Percentiles rank a stretch among this genome's conserved stretches.
These are phyloP conservation scores for Boletus vinaceobasis DNA, from an alignment of 768 basidiomycete species.

Conservation along the genomic window DNA sequence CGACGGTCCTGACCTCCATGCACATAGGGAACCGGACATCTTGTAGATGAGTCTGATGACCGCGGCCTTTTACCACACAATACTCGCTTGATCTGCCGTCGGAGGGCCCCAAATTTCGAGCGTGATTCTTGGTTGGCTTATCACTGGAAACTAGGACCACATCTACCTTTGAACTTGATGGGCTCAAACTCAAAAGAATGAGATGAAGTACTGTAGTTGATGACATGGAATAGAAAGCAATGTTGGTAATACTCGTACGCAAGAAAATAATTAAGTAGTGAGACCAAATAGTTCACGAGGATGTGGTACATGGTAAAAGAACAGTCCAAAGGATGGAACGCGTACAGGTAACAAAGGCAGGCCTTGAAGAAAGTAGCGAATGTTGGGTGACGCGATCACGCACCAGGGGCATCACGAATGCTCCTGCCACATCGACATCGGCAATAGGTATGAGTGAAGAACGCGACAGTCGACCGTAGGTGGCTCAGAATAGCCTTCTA, in stretches of 20 bases:
- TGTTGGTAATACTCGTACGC: constrained; percentile 15
- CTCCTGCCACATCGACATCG: background rate
- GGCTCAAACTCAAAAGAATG: background rate
- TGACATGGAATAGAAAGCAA: constrained; percentile 1
- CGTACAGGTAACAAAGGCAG: background rate
- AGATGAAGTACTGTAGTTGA: background rate
- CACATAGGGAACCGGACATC: too few relatives aligned
- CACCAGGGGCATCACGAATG: background rate
- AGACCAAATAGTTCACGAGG: constrained; percentile 4
- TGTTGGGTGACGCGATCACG: background rate
- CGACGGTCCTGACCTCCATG: too few relatives aligned
- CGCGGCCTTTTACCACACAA: background rate
- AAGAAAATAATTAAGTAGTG: constrained; percentile 20
- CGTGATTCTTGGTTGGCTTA: background rate
- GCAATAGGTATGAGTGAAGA: constrained; percentile 7
- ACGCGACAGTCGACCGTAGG: background rate
- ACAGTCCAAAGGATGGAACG: constrained; percentile 2
- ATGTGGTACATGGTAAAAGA: constrained; percentile 17
- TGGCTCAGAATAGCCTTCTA: constrained; percentile 6
- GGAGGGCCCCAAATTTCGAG: too few relatives aligned
- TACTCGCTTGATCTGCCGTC: background rate
- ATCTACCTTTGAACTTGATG: background rate
- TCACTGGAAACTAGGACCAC: background rate
- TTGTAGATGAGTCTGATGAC: too few relatives aligned
- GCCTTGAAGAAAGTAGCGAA: background rate